Conservation (phyloP, 2,329 filamentous ascomycete genomes). For the Beauveria sp. region DNA sequence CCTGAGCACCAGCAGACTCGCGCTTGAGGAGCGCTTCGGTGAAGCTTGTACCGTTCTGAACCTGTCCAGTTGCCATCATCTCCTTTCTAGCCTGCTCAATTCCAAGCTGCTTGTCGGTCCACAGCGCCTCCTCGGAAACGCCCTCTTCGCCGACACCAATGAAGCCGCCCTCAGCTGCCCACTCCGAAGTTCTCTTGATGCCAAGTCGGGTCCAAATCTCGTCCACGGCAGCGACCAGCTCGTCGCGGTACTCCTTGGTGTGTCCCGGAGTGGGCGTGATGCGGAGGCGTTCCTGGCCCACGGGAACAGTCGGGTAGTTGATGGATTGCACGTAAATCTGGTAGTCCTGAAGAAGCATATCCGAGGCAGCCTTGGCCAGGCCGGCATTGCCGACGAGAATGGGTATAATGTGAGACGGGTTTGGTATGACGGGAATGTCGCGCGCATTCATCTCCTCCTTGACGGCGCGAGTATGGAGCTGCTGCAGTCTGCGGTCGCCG, state of each 20-base stretch:
- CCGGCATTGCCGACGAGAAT: conserved; percentile 91
- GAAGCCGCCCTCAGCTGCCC: conserved; percentile 86
- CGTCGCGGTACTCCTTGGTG: conserved; percentile 72
- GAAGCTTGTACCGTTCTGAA: conserved; percentile 29
- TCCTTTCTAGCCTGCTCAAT: conserved; percentile 59
- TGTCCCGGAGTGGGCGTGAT: conserved; percentile 96
- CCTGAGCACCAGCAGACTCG: conserved; percentile 32
- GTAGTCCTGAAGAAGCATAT: conserved; percentile 83
- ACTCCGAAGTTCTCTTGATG: conserved; percentile 89
- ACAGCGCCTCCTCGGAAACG: conserved; percentile 63
- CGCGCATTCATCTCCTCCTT: conserved; percentile 72
- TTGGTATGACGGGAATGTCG: conserved; percentile 94
- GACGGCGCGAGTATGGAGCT: conserved; percentile 90
- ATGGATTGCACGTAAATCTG: conserved; percentile 97
- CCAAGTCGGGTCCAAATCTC: conserved; percentile 81
- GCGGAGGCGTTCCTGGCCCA: conserved; percentile 92
- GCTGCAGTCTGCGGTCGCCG: conserved; percentile 84
- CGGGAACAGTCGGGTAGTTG: conserved; percentile 97
- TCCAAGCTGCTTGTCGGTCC: conserved; percentile 84
- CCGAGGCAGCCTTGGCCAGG: conserved; percentile 83
- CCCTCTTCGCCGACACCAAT: conserved; percentile 79
- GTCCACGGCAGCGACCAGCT: conserved; percentile 77
- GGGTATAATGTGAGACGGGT: conserved; percentile 93
- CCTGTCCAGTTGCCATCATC: conserved; percentile 41
- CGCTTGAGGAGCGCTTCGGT: conserved; percentile 54